phyloP scores from a whole-genome alignment of 2,329 filamentous ascomycete genomes.

The Xylariaceae sp. region DNA sequence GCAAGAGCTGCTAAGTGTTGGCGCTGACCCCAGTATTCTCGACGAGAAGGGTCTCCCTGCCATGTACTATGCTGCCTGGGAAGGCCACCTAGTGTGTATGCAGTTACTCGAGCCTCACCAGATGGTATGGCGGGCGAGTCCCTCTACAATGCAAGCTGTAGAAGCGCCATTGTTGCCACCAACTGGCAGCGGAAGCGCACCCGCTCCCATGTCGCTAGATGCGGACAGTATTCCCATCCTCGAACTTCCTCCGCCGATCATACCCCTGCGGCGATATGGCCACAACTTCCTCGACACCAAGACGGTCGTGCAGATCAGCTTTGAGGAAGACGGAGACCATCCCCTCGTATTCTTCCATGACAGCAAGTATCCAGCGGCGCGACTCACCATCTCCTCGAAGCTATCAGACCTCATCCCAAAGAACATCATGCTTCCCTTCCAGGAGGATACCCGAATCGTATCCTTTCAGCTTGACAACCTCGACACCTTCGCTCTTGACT shows the following conservation, averaged over 20 bases:
- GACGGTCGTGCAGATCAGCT: conserved; percentile 87
- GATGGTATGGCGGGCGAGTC: conserved; percentile 34
- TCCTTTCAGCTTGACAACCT: conserved; percentile 95
- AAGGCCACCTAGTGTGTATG: conserved; percentile 94
- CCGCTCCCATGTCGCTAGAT: conserved; percentile 61
- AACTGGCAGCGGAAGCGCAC: conserved; percentile 40
- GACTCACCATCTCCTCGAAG: conserved; percentile 94
- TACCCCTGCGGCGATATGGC: conserved; percentile 86
- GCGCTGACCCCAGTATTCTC: conserved; percentile 68
- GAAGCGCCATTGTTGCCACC: conserved; percentile 29
- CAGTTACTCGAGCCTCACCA: conserved; percentile 64
- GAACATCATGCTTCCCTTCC: conserved; percentile 90
- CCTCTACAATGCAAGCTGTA: conserved; percentile 35
- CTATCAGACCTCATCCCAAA: conserved; percentile 92
- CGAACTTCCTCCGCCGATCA: conserved; percentile 89
- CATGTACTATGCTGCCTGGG: conserved; percentile 98
- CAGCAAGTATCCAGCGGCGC: conserved; percentile 89
- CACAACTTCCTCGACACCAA: conserved; percentile 99
- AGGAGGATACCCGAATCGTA: conserved; percentile 88
- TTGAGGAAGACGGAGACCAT: conserved; percentile 66
- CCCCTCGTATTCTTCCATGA: conserved; percentile 95
- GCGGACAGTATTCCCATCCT: conserved; percentile 86
- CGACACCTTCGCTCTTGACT: conserved; percentile 88
- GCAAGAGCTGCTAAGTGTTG: conserved; percentile 69
- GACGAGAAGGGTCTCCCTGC: conserved; percentile 92